These are phyloP conservation scores for Coemansia sp. DNA, from an alignment of 192 early-diverging fungal genomes.

Conservation along the genomic window DNA sequence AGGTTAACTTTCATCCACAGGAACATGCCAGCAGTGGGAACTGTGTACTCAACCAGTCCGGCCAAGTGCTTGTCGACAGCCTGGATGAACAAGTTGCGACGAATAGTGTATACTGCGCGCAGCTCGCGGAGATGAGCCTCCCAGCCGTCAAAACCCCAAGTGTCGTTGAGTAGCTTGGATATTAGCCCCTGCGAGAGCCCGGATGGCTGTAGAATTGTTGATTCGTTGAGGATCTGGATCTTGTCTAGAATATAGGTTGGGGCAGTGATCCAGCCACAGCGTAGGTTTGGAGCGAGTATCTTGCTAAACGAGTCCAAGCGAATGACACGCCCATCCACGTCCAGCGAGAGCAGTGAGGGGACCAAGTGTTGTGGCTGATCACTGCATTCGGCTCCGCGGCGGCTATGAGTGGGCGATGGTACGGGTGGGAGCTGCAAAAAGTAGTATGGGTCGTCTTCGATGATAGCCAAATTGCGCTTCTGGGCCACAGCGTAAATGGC, in stretches of 20 bases:
- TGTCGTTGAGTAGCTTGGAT: conserved; percentile 68
- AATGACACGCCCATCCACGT: conserved; percentile 84
- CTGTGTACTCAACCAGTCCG: conserved; percentile 60
- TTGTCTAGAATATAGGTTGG: conserved; percentile 69
- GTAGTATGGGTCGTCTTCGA: conserved; percentile 97
- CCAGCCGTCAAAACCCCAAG: conserved; percentile 82
- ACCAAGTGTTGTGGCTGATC: conserved; percentile 39
- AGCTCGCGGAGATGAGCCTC: conserved; percentile 68
- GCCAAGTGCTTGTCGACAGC: conserved; percentile 64
- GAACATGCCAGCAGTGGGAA: conserved; percentile 83
- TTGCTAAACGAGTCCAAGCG: conserved; percentile 94
- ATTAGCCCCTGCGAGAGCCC: conserved; percentile 80
- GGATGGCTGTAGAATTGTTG: conserved; percentile 84
- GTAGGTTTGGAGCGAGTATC: conserved; percentile 84
- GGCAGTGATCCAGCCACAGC: conserved; percentile 80
- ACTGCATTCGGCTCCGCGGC: neutral
- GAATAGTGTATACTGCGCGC: conserved; percentile 69
- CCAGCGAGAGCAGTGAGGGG: conserved; percentile 85
- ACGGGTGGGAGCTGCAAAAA: conserved; percentile 71
- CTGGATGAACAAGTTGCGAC: conserved; percentile 69
- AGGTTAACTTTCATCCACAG: conserved; percentile 74
- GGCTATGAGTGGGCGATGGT: neutral
- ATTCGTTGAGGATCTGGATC: conserved; percentile 78
- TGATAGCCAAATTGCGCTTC: conserved; percentile 79
- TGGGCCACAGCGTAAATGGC: conserved; percentile 75